phyloP scores from a whole-genome alignment of 306 rosid genomes.

The Cucumis melo region DNA sequence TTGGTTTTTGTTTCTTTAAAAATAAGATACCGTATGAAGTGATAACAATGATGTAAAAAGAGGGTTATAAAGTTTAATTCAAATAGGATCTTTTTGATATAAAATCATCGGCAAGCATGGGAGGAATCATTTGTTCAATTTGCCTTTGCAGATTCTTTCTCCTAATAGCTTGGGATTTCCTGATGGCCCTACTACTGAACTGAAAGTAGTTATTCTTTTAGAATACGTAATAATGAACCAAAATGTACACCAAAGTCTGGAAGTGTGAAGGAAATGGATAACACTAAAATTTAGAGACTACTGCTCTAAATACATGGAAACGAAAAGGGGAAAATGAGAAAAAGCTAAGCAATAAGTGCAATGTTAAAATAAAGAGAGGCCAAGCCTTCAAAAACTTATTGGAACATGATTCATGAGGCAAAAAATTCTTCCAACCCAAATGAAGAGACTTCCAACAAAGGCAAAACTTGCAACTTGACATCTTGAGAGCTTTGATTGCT shows the following conservation, averaged over 20 bases:
- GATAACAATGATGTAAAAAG: not conserved
- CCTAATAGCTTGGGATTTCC: not conserved
- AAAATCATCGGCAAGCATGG: not conserved
- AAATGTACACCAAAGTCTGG: not conserved
- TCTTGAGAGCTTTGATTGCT: too few relatives aligned
- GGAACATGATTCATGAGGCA: too few relatives aligned
- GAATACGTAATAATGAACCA: not conserved
- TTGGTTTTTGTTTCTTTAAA: not conserved
- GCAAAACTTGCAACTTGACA: too few relatives aligned
- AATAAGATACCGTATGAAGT: not conserved
- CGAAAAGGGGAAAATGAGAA: too few relatives aligned
- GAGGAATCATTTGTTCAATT: not conserved
- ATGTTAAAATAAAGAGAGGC: too few relatives aligned
- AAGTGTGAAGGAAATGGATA: not conserved
- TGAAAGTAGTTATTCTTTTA: not conserved
- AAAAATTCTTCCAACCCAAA: too few relatives aligned
- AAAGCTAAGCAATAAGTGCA: too few relatives aligned
- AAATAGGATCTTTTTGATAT: not conserved
- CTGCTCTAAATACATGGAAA: too few relatives aligned
- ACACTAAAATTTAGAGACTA: not conserved
- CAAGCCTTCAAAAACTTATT: too few relatives aligned
- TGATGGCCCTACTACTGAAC: not conserved
- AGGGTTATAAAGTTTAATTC: not conserved
- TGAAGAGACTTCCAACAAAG: too few relatives aligned
- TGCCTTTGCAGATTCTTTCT: not conserved